A percentile compares a stretch with the other conserved stretches of the same genome.
These are phyloP conservation scores for Epichloe glyceriae DNA, from an alignment of 2,329 filamentous ascomycete genomes.

Conservation along the genomic window DNA sequence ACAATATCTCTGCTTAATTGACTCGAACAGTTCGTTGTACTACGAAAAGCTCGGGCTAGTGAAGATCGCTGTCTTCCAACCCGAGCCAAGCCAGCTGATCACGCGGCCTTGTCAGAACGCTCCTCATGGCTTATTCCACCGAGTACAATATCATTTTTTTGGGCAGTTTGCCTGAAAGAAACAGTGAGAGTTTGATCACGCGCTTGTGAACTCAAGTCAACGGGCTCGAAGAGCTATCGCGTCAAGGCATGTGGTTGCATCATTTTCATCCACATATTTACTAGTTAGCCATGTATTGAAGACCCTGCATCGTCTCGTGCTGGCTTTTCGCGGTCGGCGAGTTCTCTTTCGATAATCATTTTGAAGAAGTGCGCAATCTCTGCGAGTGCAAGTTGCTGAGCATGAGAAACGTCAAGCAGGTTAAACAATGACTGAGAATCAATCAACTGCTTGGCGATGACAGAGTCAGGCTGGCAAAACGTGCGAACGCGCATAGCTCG, in stretches of 20 bases:
- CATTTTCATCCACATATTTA: not conserved
- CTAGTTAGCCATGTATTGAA: not conserved
- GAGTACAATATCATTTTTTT: too few relatives aligned
- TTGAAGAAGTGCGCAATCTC: constrained; percentile 43
- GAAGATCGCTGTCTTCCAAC: not conserved
- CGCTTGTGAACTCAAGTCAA: not conserved
- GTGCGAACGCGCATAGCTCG: constrained; percentile 40
- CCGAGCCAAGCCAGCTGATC: not conserved
- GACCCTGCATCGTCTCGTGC: not conserved
- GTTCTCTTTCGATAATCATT: constrained; percentile 34
- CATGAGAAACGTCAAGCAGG: constrained; percentile 31
- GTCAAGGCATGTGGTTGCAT: not conserved
- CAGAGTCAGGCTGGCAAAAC: constrained; percentile 44
- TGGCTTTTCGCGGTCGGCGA: not conserved
- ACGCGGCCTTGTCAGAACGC: not conserved
- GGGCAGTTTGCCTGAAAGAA: not conserved
- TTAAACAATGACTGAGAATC: constrained; percentile 39
- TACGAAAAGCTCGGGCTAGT: not conserved
- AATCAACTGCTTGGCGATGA: constrained; percentile 43
- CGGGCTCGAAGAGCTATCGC: not conserved
- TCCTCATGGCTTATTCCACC: not conserved
- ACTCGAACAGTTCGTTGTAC: not conserved
- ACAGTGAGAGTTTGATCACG: not conserved
- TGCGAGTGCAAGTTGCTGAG: constrained; percentile 31
- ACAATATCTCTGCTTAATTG: not conserved